phyloP scores from a whole-genome alignment of 352 stramenopile genomes.

The Globisporangium orthogonon region DNA sequence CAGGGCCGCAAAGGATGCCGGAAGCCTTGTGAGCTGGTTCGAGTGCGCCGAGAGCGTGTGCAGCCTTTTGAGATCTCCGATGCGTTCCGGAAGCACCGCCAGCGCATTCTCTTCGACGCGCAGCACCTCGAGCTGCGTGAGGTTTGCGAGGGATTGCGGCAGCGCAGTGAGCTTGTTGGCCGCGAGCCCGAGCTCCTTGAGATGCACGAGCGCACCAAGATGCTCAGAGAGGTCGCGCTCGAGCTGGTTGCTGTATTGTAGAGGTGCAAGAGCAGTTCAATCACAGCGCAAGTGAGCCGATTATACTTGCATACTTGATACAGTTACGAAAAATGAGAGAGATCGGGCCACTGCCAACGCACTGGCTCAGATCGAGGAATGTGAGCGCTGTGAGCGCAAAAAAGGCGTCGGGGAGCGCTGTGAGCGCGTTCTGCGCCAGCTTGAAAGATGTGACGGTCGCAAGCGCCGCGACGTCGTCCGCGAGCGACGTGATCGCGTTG shows the following conservation, averaged over 20 bases:
- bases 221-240: conserved; percentile 40
- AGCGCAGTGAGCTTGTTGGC: conserved; percentile 56
- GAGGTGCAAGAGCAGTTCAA: neutral
- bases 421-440: conserved; percentile 62
- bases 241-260: conserved; percentile 49
- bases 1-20: conserved; percentile 36
- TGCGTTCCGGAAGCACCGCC: conserved; percentile 28
- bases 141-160: conserved; percentile 38
- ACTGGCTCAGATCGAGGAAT: conserved; percentile 76
- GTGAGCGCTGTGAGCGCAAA: conserved; percentile 53
- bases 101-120: conserved; percentile 63
- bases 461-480: conserved; percentile 44
- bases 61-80: conserved; percentile 51
- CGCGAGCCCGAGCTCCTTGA: conserved; percentile 60
- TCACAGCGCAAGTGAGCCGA: neutral
- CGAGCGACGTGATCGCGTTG: conserved; percentile 54
- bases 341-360: conserved; percentile 7
- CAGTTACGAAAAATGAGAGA: too few species aligned
- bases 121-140: conserved; percentile 50
- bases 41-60: conserved; percentile 51
- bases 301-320: neutral
- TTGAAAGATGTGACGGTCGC: conserved; percentile 56
- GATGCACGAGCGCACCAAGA: conserved; percentile 35
- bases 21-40: conserved; percentile 52
- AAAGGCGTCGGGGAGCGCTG: conserved; percentile 48